phyloP scores from a whole-genome alignment of 129 eudicot genomes.

The Pseudognaphalium luteoalbum region DNA sequence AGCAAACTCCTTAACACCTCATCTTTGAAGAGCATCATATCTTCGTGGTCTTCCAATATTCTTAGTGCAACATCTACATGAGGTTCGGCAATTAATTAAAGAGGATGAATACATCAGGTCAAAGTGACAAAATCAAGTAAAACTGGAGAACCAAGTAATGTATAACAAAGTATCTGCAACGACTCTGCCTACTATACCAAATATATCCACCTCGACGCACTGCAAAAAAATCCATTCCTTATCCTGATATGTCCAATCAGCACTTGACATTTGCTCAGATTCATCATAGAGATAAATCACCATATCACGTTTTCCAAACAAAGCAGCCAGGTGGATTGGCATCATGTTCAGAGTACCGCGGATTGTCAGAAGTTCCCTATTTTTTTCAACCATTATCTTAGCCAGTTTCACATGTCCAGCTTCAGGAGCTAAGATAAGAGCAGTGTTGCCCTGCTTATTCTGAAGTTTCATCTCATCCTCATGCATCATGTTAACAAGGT shows the following conservation, averaged over 20 bases:
- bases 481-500: not conserved
- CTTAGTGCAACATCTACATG: constrained; percentile 36
- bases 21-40: not conserved
- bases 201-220: no score
- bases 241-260: no score
- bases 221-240: no score
- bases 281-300: not conserved
- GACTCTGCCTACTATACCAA: no score
- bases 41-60: constrained; percentile 12
- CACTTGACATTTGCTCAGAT: no score
- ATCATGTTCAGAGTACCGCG: not conserved
- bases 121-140: no score
- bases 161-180: no score
- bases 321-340: not conserved
- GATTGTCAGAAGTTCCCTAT: not conserved
- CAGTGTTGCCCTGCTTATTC: not conserved
- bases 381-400: not conserved
- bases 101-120: not conserved
- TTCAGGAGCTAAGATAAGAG: not conserved
- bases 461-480: not conserved
- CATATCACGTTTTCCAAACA: not conserved
- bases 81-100: not conserved
- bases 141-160: no score
- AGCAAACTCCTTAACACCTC: not conserved
- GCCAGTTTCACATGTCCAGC: not conserved